phyloP scores from a whole-genome alignment of 805 yeast genomes.

The Ogataea chonburiensis region DNA sequence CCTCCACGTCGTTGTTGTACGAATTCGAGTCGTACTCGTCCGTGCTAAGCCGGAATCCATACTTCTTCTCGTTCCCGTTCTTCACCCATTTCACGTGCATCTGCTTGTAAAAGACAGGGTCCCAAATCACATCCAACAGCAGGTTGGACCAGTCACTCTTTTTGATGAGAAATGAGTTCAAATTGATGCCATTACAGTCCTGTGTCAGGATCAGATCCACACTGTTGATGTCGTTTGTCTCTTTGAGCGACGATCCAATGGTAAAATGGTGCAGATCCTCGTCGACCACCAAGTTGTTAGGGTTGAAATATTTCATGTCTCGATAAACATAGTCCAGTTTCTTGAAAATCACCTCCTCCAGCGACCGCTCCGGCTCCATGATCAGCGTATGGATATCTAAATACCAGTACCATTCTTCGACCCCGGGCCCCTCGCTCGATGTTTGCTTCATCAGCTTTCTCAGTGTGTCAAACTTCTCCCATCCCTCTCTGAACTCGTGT shows the following conservation, averaged over 20 bases:
- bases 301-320: constrained; percentile 37
- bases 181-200: constrained; percentile 43
- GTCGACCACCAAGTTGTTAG: constrained; percentile 34
- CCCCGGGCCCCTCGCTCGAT: constrained; percentile 23
- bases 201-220: constrained; percentile 39
- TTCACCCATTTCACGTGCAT: constrained; percentile 36
- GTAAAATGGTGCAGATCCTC: constrained; percentile 27
- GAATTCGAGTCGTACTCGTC: constrained; percentile 34
- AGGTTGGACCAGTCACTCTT: constrained; percentile 40
- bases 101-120: constrained; percentile 40
- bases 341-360: constrained; percentile 37
- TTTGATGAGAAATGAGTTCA: constrained; percentile 39
- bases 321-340: constrained; percentile 32
- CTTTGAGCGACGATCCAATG: constrained; percentile 24
- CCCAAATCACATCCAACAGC: constrained; percentile 40
- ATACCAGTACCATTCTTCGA: constrained; percentile 43
- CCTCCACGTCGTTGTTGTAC: constrained; percentile 39
- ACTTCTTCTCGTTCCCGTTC: constrained; percentile 25
- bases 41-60: constrained; percentile 29
- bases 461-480: constrained; percentile 42
- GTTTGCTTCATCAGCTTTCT: constrained; percentile 36
- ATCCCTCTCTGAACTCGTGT: constrained; percentile 48
- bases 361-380: constrained; percentile 39
- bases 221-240: constrained; percentile 31
- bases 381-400: constrained; percentile 40